Evolutionary conservation across 257 asterid genomes (phyloP), one percentile per base, ranked within the genome.

Genomic region (Solanum gracilifrons): DNA sequence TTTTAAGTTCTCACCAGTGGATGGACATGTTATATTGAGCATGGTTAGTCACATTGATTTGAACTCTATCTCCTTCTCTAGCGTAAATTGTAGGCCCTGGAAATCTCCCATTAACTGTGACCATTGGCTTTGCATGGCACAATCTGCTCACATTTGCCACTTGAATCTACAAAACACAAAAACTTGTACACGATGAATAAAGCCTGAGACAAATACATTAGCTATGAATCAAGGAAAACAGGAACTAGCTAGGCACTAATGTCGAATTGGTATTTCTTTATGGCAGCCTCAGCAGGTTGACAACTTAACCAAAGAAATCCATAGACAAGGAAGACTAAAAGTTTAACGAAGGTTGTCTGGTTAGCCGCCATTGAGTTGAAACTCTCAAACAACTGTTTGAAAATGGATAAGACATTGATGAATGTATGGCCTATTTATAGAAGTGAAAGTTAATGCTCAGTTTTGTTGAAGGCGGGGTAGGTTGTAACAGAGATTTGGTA

Each of bases 11-110:
- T 73, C 74, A 93, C 96, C 95, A 93, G 79, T 94, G 95, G 86
- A 93, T 92, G 2, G 97, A 94, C 93, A 93, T 94, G 85, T 93
- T 93, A 86, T 94, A 94, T 8, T 90, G 94, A 39, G 95, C 97
- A 73, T 90, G 92, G 87, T 94, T 92, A 4, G 95, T 90, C 5
- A 94, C 95, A 12, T 94, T 94, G 48, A 94, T 91, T 5, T 64
- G 91, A 79, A 94, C 89, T 84, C 90, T 87, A 83, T 94, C 95
- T 37, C 83, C 83, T 37, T 76, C 83, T 76, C 58, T 75, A n/a
- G 11, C 33, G 5, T 75, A 75, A 6, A 75, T 75, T 27, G 83
- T 75, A 23, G 83, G 55, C 58, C 83, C 83, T 75, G 83, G 83
- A 39, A 37, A 80, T 94, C 93, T 92, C 41, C 95, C 97, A 10